A percentile compares a stretch with the other conserved stretches of the same genome.
Conservation (phyloP, 2,329 filamentous ascomycete genomes). For the Colletotrichum sp. region DNA sequence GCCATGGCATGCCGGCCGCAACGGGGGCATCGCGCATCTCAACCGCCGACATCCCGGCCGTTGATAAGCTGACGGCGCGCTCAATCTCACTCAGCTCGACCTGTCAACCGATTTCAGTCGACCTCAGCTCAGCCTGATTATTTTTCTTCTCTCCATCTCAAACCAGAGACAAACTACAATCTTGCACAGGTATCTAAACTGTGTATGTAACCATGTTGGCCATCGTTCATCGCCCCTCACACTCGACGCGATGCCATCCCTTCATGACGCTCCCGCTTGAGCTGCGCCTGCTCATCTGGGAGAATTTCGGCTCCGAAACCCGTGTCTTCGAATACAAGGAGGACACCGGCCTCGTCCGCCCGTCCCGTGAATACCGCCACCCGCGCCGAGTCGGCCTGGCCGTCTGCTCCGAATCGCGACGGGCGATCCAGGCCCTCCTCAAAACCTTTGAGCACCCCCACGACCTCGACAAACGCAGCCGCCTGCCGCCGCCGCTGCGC, state of each 20-base stretch:
- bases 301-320: neutral
- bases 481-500: neutral
- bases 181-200: neutral
- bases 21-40: neutral
- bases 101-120: neutral
- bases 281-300: slow-evolving; percentile 15
- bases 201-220: neutral
- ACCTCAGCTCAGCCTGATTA: neutral
- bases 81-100: neutral
- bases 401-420: slow-evolving; percentile 4
- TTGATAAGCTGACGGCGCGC: neutral
- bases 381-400: neutral
- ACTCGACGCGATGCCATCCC: neutral
- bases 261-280: slow-evolving; percentile 12
- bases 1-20: neutral
- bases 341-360: slow-evolving; percentile 4
- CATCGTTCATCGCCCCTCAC: neutral
- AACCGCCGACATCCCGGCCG: neutral
- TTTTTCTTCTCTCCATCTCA: neutral
- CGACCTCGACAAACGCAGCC: slow-evolving; percentile 8
- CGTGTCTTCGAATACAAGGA: slow-evolving; percentile 11
- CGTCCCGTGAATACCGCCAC: slow-evolving; percentile 4
- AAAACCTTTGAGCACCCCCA: neutral
- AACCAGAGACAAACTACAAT: neutral
- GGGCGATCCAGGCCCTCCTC: neutral